Base-by-base conservation (phyloP, 352 stramenopile species). In the Plasmopara viticola region DNA sequence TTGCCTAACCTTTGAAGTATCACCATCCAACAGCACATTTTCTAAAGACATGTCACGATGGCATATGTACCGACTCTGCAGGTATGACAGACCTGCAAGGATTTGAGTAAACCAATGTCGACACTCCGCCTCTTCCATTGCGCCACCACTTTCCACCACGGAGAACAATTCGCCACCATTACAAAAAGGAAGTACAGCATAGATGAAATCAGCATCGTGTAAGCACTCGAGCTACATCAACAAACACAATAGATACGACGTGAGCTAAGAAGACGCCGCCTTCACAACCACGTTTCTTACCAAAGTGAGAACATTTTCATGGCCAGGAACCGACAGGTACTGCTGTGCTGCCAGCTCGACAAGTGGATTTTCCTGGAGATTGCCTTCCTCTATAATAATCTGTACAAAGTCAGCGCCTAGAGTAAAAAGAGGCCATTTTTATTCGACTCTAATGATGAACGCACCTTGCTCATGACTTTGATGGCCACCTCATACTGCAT, bases 21-120 rank as follows among this genome's bases (percentile, higher is more conserved):
- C 71, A 52, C 80, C 80, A 51, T 94, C 80, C 38, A 94, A 76
- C 20, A 94, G 55, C 14, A 93, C 80, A 51, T 93, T 93, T 64
- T 93, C 82, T 49, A 93, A 54, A 51, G 82, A 93, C 79, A 94
- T 94, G 63, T 94, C 83, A 43, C 83, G 83, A 60, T 94, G 83
- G 60, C 78, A 90, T 70, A 90, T 91, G 65, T 84, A 90, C 51
- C 71, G 75, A 43, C 77, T 89, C 56, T 94, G 83, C 35, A 94
- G 44, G 52, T 88, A 94, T 10, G 82, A 90, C 30, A 93, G 53
- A 0, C 82, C 82, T 4, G 77, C 74, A 6, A 93, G 61, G 30
- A 93, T 77, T 69, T 93, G 82, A 14, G 72, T 75, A 66, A 93
- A 93, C 82, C 82, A 93, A 59, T 90, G 78, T 29, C 80, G 80